Conservation (phyloP, 345 rosid species). For the Melaleuca alternifolia region DNA sequence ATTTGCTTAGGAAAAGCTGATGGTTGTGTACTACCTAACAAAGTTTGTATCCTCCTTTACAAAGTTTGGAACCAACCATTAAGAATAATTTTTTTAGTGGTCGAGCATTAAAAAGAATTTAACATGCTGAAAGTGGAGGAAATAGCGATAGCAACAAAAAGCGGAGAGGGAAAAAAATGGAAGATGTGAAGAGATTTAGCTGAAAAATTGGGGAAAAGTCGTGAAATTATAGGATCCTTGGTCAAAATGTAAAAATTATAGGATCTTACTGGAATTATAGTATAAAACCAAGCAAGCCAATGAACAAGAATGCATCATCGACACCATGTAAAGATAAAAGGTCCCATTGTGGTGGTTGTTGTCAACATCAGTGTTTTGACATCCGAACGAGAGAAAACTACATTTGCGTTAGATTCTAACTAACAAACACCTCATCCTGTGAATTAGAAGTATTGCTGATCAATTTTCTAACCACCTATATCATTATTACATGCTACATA, state of each 20-base stretch:
- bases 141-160: not conserved
- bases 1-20: not conserved
- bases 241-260: not conserved
- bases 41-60: not conserved
- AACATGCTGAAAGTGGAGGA: not conserved
- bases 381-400: not conserved
- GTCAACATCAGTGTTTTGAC: not conserved
- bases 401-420: not conserved
- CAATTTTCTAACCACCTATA: not conserved
- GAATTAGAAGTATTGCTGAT: not conserved
- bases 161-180: not conserved
- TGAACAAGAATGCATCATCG: not conserved
- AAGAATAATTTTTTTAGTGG: not conserved
- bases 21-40: not conserved
- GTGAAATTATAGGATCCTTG: not conserved
- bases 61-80: not conserved
- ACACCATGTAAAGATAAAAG: not conserved
- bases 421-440: not conserved
- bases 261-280: not conserved
- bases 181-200: not conserved
- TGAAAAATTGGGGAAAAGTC: not conserved
- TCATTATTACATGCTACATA: not conserved
- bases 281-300: not conserved
- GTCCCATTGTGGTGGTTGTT: not conserved
- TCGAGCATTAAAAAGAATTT: not conserved